phyloP scores from a whole-genome alignment of 23 red algal species.

The Gracilaria gracilis region DNA sequence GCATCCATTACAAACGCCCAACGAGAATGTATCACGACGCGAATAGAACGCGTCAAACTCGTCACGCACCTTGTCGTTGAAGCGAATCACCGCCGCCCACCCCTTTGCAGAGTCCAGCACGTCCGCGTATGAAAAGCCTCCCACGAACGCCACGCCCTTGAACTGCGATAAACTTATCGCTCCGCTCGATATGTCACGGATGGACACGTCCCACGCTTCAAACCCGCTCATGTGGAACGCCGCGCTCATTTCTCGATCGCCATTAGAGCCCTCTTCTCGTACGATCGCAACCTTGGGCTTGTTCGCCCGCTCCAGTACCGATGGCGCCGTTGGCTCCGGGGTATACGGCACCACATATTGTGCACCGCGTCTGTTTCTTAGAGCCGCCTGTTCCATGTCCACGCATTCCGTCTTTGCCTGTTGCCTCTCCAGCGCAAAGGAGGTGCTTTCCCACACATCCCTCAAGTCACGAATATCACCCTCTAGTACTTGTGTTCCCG shows the following conservation, averaged over 20 bases:
- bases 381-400: constrained; percentile 43
- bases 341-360: constrained; percentile 62
- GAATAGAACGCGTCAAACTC: constrained; percentile 86
- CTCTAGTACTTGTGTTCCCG: constrained; percentile 13
- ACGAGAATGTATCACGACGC: constrained; percentile 91
- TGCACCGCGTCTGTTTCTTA: constrained; percentile 45
- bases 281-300: constrained; percentile 88
- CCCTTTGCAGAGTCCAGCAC: constrained; percentile 98
- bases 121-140: constrained; percentile 97
- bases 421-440: constrained; percentile 90
- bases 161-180: constrained; percentile 75
- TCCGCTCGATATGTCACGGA: constrained; percentile 77
- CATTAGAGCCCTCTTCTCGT: constrained; percentile 98
- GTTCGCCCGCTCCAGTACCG: constrained; percentile 3
- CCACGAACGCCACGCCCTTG: constrained; percentile 90
- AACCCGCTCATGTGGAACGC: constrained; percentile 97
- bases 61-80: constrained; percentile 59
- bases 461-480: constrained; percentile 79
- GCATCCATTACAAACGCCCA: constrained; percentile 99
- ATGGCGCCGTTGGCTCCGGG: constrained; percentile 40
- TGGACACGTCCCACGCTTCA: constrained; percentile 82
- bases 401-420: constrained; percentile 85
- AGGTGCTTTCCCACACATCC: constrained; percentile 89
- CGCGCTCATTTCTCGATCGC: constrained; percentile 94
- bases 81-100: constrained; percentile 95